phyloP scores from a whole-genome alignment of 1,284 basidiomycete genomes.

The Xanthoconium separans region DNA sequence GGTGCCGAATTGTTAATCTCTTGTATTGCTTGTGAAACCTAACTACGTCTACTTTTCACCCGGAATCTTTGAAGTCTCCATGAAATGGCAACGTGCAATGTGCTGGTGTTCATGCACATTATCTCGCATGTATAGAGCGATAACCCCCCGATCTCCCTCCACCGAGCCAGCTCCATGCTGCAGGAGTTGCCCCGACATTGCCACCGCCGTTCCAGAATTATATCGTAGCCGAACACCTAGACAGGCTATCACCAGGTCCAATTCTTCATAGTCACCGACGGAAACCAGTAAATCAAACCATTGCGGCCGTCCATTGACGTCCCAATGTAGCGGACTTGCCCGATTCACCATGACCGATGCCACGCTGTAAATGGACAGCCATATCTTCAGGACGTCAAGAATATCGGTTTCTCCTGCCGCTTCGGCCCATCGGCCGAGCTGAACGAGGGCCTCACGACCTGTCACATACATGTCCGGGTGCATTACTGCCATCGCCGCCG shows the following conservation, averaged over 20 bases:
- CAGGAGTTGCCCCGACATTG: too few relatives aligned
- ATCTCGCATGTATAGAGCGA: too few relatives aligned
- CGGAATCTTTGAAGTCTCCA: too few relatives aligned
- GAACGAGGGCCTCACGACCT: neutral
- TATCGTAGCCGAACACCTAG: too few relatives aligned
- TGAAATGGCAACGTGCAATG: too few relatives aligned
- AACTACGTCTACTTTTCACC: too few relatives aligned
- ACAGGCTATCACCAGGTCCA: neutral
- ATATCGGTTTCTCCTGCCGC: neutral
- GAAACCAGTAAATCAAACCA: neutral
- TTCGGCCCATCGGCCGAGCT: neutral
- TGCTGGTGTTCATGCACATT: too few relatives aligned
- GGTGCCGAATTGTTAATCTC: too few relatives aligned
- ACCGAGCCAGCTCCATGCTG: too few relatives aligned
- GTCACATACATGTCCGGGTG: neutral
- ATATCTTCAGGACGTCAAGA: neutral
- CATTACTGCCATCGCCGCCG: neutral
- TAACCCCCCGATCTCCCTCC: too few relatives aligned
- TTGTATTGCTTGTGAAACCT: too few relatives aligned
- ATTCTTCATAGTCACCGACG: neutral
- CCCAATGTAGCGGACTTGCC: neutral
- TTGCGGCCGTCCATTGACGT: neutral
- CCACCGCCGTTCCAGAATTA: too few relatives aligned
- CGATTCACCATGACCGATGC: neutral
- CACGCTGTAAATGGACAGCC: neutral